Base-by-base conservation (phyloP, 257 asterid genomes). In the Datura wrightii region DNA sequence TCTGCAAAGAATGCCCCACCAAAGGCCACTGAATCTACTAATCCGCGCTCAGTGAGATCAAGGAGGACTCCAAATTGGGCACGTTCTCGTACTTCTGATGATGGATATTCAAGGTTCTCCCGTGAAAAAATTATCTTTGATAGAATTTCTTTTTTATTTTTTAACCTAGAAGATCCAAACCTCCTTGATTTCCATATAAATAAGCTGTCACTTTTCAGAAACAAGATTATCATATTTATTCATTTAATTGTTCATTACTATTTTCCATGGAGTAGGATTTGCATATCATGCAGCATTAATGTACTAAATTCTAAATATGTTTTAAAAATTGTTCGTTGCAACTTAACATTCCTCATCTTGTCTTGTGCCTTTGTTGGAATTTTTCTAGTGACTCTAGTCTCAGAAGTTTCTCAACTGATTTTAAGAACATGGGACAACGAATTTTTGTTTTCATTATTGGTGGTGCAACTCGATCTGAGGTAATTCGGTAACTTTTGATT, bases 401-500 rank as follows among this genome's bases (percentile, higher is more conserved):
- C 90, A 92, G 85, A 89, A 86, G 36, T 85, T 88, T 81, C 31
- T 83, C 93, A 8, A 86, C 54, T 52, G 99, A 96, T 70, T 89
- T 82, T 44, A 96, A 90, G 91, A 93, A 85, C 91, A 96, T 94
- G 99, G 99, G 99, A 71, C 97, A 92, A 80, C 94, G 99, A 74
- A 93, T 94, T 58, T 96, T 94, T 79, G 86, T 93, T 60, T 96
- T 96, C 90, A 89, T 97, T 79, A 89, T 94, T 52, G 99, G 99
- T 53, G 99, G 99, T 48, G 99, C 99, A 86, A 97, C 98, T 44
- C 89, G 99, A 91, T 97, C 99, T 11, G 99, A 97, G 97, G 99
- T 95, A 89, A 74, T 82, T 36, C 66, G 10, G 42, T 69, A 58
- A 78, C 11, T 62, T 60, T 86, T 83, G n/a, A 7, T 83, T 86